Evolutionary conservation across 495 filamentous ascomycete genomes (phyloP).

Genomic region (Pseudevernia furfuracea): DNA sequence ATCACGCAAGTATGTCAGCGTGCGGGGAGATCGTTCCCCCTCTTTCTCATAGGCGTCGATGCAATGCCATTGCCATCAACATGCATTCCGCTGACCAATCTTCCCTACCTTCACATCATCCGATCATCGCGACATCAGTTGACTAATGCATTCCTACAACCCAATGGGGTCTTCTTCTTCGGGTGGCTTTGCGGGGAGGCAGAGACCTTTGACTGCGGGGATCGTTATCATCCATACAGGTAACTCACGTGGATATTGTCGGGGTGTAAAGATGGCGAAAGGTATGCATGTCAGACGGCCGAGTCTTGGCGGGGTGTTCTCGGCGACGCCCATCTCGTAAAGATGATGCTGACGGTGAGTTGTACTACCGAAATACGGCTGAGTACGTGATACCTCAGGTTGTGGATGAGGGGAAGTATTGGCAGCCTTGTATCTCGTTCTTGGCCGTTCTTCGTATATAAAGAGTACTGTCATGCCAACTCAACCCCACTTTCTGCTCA

Average conservation of each 20-base stretch:
- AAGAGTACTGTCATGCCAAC: neutral
- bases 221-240: neutral
- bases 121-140: neutral
- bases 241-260: neutral
- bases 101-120: neutral
- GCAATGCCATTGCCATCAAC: neutral
- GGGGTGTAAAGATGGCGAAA: neutral
- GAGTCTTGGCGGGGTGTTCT: neutral
- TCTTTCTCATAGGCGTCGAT: neutral
- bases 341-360: neutral
- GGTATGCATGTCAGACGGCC: conserved; percentile 1
- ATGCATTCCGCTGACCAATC: neutral
- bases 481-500: neutral
- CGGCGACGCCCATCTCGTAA: neutral
- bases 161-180: neutral
- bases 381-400: neutral
- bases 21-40: neutral
- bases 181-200: neutral
- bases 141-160: neutral
- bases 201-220: neutral
- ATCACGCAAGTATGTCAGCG: neutral
- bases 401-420: neutral
- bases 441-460: neutral
- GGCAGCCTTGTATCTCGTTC: neutral
- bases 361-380: neutral